phyloP scores from a whole-genome alignment of 2,329 filamentous ascomycete species.

The Claviceps africana region DNA sequence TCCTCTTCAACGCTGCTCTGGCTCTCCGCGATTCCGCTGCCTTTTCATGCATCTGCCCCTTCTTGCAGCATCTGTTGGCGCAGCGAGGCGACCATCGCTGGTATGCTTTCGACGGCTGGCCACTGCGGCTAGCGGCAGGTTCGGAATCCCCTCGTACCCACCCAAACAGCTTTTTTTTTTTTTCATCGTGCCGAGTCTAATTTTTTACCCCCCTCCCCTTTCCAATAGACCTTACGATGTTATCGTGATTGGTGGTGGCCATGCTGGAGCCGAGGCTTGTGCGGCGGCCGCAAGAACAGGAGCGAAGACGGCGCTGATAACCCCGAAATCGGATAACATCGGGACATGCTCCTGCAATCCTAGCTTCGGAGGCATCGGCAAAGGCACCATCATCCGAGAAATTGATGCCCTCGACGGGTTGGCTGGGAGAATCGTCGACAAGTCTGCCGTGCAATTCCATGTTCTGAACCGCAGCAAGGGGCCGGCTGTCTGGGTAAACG shows the following conservation, averaged over 20 bases:
- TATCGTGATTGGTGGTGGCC: slow-evolving; percentile 86
- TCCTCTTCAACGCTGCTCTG: too few relatives aligned
- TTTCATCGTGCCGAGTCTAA: too few relatives aligned
- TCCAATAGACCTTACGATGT: slow-evolving; percentile 63
- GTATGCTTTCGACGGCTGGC: slow-evolving; percentile 14
- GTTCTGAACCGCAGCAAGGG: slow-evolving; percentile 81
- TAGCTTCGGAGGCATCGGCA: slow-evolving; percentile 95
- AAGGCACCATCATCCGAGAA: slow-evolving; percentile 90
- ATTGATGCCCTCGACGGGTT: slow-evolving; percentile 90
- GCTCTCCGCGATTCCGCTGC: too few relatives aligned
- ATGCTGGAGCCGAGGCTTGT: slow-evolving; percentile 88
- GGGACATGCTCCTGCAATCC: slow-evolving; percentile 95
- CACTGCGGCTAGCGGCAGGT: slow-evolving; percentile 14
- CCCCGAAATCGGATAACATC: slow-evolving; percentile 75
- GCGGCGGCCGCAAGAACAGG: slow-evolving; percentile 80
- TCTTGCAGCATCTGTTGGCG: slow-evolving; percentile 11
- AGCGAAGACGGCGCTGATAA: slow-evolving; percentile 78
- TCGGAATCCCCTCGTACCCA: not conserved
- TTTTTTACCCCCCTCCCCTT: too few relatives aligned
- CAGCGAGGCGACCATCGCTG: slow-evolving; percentile 9
- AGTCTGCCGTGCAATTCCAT: slow-evolving; percentile 87
- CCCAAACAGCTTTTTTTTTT: not conserved
- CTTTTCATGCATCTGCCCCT: slow-evolving; percentile 1
- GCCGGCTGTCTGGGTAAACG: slow-evolving; percentile 69
- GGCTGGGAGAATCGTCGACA: slow-evolving; percentile 78